Evolutionary conservation across 352 stramenopile genomes (phyloP).

Genomic region (Phytophthora cajani): DNA sequence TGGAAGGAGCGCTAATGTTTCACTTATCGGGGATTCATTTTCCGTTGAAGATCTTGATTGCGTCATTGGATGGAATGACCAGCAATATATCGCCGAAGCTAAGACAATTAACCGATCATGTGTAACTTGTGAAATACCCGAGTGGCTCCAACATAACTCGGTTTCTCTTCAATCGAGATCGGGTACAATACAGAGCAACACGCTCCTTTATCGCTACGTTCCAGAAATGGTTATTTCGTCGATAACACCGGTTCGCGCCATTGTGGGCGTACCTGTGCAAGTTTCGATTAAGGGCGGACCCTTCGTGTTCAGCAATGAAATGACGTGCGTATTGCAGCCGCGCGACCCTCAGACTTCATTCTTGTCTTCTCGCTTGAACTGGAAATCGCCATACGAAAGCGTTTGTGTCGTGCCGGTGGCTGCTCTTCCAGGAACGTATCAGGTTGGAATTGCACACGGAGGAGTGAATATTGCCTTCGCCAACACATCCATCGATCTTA

Average conservation of each 20-base stretch:
- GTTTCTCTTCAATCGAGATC: conserved; percentile 35
- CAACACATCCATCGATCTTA: conserved; percentile 28
- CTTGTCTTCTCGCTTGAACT: conserved; percentile 18
- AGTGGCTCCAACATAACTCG: conserved; percentile 14
- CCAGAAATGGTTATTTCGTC: conserved; percentile 26
- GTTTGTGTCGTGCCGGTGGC: conserved; percentile 25
- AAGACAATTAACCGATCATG: conserved; percentile 33
- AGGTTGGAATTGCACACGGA: conserved; percentile 37
- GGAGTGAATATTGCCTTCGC: conserved; percentile 22
- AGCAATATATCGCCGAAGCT: conserved; percentile 14
- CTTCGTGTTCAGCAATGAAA: conserved; percentile 31
- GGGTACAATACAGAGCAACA: conserved; percentile 38
- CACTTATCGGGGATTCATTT: conserved; percentile 28
- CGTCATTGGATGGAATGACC: conserved; percentile 46
- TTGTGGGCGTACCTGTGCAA: conserved; percentile 13
- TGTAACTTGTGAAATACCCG: conserved; percentile 37
- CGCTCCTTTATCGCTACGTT: conserved; percentile 47
- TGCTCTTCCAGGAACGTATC: conserved; percentile 18
- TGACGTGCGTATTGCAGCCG: conserved; percentile 28
- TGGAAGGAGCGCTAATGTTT: conserved; percentile 24
- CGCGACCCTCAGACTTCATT: background rate
- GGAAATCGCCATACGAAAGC: conserved; percentile 42
- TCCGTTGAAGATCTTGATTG: conserved; percentile 32
- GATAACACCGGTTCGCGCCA: conserved; percentile 27
- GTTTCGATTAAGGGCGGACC: conserved; percentile 34